Percentiles rank a stretch among this genome's conserved stretches.
Evolutionary conservation across 2,329 filamentous ascomycete genomes (phyloP).

Genomic region (Paecilomyces niveus): DNA sequence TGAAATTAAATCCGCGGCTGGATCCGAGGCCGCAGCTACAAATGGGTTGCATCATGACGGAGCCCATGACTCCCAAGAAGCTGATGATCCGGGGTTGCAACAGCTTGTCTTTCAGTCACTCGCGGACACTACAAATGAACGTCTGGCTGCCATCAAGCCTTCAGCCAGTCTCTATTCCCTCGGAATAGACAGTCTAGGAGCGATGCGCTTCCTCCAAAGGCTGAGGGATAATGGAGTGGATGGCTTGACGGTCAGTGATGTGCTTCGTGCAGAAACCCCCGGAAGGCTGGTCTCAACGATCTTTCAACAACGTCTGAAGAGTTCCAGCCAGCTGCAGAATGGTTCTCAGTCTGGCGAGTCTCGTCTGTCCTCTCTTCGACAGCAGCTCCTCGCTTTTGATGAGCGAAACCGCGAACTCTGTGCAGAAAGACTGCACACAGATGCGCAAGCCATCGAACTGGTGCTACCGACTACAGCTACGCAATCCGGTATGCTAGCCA

Average conservation of each 20-base stretch:
- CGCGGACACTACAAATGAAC: slow-evolving; percentile 9
- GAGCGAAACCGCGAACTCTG: slow-evolving; percentile 10
- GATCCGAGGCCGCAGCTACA: not conserved
- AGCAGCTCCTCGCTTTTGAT: slow-evolving; percentile 12
- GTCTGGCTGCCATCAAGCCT: slow-evolving; percentile 9
- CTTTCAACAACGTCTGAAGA: slow-evolving; percentile 1
- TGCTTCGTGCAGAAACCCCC: slow-evolving; percentile 21
- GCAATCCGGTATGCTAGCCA: slow-evolving; percentile 29
- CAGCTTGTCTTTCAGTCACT: slow-evolving; percentile 12
- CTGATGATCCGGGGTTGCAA: slow-evolving; percentile 3
- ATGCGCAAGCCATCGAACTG: slow-evolving; percentile 14
- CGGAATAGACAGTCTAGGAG: slow-evolving; percentile 30
- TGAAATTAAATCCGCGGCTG: slow-evolving; percentile 2
- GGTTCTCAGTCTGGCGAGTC: not conserved
- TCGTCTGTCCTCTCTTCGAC: not conserved
- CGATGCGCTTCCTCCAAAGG: slow-evolving; percentile 26
- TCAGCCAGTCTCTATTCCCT: slow-evolving; percentile 14
- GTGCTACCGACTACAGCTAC: slow-evolving; percentile 27
- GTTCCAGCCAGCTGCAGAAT: not conserved
- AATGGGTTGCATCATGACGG: slow-evolving; percentile 4
- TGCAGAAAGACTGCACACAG: slow-evolving; percentile 11
- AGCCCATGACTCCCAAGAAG: slow-evolving; percentile 1
- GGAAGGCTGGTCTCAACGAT: slow-evolving; percentile 15
- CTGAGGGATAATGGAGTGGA: slow-evolving; percentile 19
- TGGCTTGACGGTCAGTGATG: slow-evolving; percentile 17